Evolutionary conservation across 2,329 filamentous ascomycete genomes (phyloP).

Genomic region (Neurospora sp.): DNA sequence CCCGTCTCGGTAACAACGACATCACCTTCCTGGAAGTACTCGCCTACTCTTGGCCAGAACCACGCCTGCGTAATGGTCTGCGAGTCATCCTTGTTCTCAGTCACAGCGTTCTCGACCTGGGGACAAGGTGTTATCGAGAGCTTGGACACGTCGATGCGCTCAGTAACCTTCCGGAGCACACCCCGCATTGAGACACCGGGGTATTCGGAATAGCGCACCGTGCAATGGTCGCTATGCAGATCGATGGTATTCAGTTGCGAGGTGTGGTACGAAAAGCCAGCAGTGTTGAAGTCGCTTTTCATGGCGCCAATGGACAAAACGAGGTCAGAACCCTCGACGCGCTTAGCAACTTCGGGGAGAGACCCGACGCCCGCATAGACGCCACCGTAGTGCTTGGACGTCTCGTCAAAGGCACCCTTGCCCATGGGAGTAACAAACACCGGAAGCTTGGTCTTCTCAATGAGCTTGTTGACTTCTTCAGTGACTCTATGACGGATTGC

Average conservation of each 20-base stretch:
- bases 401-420: conserved; percentile 74
- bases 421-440: conserved; percentile 88
- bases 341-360: conserved; percentile 50
- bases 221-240: conserved; percentile 64
- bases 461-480: conserved; percentile 59
- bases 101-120: conserved; percentile 41
- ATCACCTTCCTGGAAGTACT: conserved; percentile 57
- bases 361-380: conserved; percentile 78
- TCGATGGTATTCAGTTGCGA: conserved; percentile 71
- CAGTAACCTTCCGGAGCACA: conserved; percentile 61
- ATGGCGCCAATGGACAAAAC: conserved; percentile 55
- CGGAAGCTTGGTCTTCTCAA: conserved; percentile 64
- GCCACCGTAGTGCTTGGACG: conserved; percentile 64
- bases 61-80: conserved; percentile 55
- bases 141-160: conserved; percentile 45
- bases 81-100: conserved; percentile 28
- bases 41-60: conserved; percentile 68
- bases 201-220: conserved; percentile 70
- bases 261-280: conserved; percentile 72
- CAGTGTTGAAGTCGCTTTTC: conserved; percentile 71
- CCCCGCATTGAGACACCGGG: conserved; percentile 68
- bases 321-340: conserved; percentile 59
- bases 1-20: conserved; percentile 81
- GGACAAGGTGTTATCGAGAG: conserved; percentile 44
- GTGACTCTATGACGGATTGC: conserved; percentile 67